These are phyloP conservation scores for Colletotrichum sp. DNA, from an alignment of 2,329 filamentous ascomycete genomes.

Conservation along the genomic window DNA sequence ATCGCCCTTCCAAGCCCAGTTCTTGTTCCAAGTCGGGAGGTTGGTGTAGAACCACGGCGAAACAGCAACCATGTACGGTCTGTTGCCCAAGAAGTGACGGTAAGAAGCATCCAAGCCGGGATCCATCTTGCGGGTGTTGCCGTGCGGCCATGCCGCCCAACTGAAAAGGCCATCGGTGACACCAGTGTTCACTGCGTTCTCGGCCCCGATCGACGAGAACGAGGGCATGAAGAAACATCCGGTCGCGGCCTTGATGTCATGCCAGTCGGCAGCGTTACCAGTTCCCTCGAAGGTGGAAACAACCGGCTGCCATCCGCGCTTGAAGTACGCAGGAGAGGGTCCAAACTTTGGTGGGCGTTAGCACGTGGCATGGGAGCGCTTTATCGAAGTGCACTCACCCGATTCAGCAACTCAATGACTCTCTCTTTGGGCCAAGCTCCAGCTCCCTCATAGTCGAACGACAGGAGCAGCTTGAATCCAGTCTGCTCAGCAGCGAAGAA, in stretches of 20 bases:
- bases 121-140: constrained; percentile 22
- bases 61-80: constrained; percentile 55
- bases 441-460: constrained; percentile 18
- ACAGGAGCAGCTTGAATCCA: constrained; percentile 20
- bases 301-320: constrained; percentile 33
- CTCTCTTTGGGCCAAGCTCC: constrained; percentile 15
- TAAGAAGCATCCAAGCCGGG: constrained; percentile 26
- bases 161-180: constrained; percentile 39
- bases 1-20: constrained; percentile 68
- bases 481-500: constrained; percentile 15
- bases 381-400: background rate
- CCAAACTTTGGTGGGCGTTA: background rate
- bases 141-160: constrained; percentile 42
- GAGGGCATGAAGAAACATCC: constrained; percentile 50
- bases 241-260: constrained; percentile 41
- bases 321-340: constrained; percentile 20
- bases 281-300: constrained; percentile 51
- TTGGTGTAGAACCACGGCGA: constrained; percentile 67
- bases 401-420: constrained; percentile 12
- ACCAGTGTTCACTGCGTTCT: constrained; percentile 22
- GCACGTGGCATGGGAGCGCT: background rate
- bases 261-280: constrained; percentile 46
- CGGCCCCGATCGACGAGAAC: constrained; percentile 43
- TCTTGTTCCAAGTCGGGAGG: constrained; percentile 59
- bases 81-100: constrained; percentile 3